Conservation (phyloP, 2,329 filamentous ascomycete genomes). For the Calonectria pauciramosa region DNA sequence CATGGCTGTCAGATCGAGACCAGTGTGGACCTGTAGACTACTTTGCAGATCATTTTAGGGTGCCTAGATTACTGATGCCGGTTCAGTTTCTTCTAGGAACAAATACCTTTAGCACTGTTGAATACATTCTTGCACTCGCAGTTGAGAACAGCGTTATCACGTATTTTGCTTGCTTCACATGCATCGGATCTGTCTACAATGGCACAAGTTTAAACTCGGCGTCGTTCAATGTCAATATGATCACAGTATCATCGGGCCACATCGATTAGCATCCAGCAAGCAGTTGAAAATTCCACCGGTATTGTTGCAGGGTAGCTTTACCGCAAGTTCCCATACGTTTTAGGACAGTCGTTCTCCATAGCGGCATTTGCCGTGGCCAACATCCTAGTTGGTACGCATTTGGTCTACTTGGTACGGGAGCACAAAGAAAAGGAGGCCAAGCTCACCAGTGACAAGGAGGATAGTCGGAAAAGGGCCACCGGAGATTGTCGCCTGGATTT, state of each 20-base stretch:
- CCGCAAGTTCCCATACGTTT: constrained; percentile 38
- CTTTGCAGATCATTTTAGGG: not conserved
- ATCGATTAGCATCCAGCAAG: constrained; percentile 57
- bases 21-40: not conserved
- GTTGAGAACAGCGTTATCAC: constrained; percentile 60
- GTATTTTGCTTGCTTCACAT: constrained; percentile 51
- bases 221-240: constrained; percentile 58
- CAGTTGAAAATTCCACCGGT: constrained; percentile 46
- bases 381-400: not conserved
- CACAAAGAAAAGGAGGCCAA: not conserved
- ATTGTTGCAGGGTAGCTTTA: constrained; percentile 54
- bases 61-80: too few relatives aligned
- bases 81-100: not conserved
- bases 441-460: not conserved
- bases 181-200: constrained; percentile 58
- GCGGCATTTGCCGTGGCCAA: not conserved
- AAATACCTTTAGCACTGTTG: constrained; percentile 47
- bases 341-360: not conserved
- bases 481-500: not conserved
- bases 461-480: not conserved
- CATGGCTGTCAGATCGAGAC: constrained; percentile 62
- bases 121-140: constrained; percentile 60
- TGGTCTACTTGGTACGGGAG: not conserved
- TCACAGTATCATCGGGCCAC: constrained; percentile 58
- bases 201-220: constrained; percentile 59